These are phyloP conservation scores for Kitagawia praeruptora DNA, from an alignment of 129 eudicot species.

Conservation along the genomic window DNA sequence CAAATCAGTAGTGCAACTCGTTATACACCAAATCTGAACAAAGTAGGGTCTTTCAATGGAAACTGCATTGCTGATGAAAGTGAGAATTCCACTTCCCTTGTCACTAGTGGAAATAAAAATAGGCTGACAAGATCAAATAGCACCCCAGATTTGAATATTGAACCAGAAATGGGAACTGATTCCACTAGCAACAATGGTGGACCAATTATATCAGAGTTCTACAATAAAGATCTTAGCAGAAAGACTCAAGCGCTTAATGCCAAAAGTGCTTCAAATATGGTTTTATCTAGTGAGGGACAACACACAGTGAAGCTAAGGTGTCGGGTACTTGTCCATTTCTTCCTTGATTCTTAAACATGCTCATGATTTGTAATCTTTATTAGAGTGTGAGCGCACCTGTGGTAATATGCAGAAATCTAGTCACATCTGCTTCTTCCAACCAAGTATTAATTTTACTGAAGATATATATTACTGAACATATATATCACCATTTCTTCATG, in stretches of 20 bases:
- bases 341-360: background rate
- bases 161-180: conserved; percentile 21
- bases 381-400: too few species aligned
- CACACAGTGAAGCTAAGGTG: conserved; percentile 68
- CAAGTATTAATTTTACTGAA: background rate
- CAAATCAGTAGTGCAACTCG: conserved; percentile 23
- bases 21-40: conserved; percentile 20
- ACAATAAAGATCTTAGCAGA: conserved; percentile 38
- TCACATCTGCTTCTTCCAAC: background rate
- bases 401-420: background rate
- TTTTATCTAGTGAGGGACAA: conserved; percentile 44
- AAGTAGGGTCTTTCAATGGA: conserved; percentile 21
- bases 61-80: conserved; percentile 12
- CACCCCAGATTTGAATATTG: conserved; percentile 54
- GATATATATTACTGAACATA: background rate
- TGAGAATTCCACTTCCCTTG: conserved; percentile 11
- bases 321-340: conserved; percentile 44
- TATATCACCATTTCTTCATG: background rate
- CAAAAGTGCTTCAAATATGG: conserved; percentile 34
- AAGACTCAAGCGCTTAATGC: conserved; percentile 22
- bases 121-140: conserved; percentile 59
- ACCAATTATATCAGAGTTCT: conserved; percentile 63
- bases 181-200: conserved; percentile 36
- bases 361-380: background rate
- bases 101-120: conserved; percentile 33